phyloP scores from a whole-genome alignment of 2,329 filamentous ascomycete species.

The Westerdykella sp. region DNA sequence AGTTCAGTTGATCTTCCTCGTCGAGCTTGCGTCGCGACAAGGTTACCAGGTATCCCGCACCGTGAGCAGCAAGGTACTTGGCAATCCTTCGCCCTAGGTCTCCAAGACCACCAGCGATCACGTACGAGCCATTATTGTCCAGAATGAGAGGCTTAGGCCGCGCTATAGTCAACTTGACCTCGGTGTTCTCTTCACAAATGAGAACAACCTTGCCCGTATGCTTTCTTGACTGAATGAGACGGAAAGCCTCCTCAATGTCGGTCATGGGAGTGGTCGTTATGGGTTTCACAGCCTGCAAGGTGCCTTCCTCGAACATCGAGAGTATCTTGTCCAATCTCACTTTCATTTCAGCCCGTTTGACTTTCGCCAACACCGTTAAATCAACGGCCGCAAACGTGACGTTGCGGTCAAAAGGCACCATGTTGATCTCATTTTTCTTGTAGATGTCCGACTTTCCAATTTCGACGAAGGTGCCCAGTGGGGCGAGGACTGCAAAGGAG shows the following conservation, averaged over 20 bases:
- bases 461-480: constrained; percentile 28
- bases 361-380: constrained; percentile 20
- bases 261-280: background rate
- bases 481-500: constrained; percentile 22
- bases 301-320: constrained; percentile 16
- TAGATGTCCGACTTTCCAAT: constrained; percentile 4
- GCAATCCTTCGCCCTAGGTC: constrained; percentile 16
- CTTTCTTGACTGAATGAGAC: constrained; percentile 8
- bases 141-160: constrained; percentile 3
- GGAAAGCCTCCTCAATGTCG: constrained; percentile 12
- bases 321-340: background rate
- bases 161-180: background rate
- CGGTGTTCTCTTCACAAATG: background rate
- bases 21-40: constrained; percentile 8
- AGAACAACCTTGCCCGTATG: constrained; percentile 4
- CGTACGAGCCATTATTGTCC: constrained; percentile 8
- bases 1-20: constrained; percentile 8
- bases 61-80: constrained; percentile 5
- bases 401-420: background rate
- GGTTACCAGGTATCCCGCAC: constrained; percentile 7
- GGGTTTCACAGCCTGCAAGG: background rate
- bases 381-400: constrained; percentile 15
- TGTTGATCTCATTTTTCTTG: background rate
- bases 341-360: background rate
- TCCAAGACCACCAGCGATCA: constrained; percentile 16